A percentile compares a stretch with the other conserved stretches of the same genome.
Evolutionary conservation across 2,329 filamentous ascomycete species (phyloP).

Genomic region (Fusarium fujikuroi): DNA sequence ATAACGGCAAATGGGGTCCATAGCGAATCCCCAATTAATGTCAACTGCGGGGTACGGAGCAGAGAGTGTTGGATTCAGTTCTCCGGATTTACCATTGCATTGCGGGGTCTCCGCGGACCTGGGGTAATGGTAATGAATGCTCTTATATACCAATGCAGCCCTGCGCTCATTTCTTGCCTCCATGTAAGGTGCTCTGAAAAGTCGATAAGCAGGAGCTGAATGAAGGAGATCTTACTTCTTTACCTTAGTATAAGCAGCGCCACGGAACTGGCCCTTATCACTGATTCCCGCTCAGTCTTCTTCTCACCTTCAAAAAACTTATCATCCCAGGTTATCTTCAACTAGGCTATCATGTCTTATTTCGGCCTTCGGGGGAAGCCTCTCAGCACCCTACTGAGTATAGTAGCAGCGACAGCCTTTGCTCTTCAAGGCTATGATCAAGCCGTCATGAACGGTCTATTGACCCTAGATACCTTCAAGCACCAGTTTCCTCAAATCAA

Average conservation of each 20-base stretch:
- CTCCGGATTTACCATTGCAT: no score
- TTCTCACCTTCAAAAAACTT: no score
- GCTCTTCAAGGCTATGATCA: background rate
- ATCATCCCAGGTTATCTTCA: rapidly evolving
- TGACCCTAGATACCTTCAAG: background rate
- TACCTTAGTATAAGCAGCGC: background rate
- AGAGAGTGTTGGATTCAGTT: background rate
- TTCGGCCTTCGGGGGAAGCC: background rate
- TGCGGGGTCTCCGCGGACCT: background rate
- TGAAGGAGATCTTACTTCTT: rapidly evolving
- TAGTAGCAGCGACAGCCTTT: background rate
- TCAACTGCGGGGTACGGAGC: background rate
- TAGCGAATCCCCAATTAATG: no score
- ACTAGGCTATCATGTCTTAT: background rate
- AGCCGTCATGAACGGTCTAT: background rate
- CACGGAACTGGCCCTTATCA: no score
- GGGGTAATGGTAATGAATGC: background rate
- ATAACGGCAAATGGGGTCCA: background rate
- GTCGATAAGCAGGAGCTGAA: rapidly evolving
- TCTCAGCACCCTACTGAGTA: background rate
- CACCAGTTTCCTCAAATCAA: background rate
- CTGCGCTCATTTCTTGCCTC: rapidly evolving
- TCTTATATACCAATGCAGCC: no score
- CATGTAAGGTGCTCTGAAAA: rapidly evolving
- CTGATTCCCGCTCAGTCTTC: no score